Conservation (phyloP, 768 basidiomycete species). For the Phaffia tasmanica region DNA sequence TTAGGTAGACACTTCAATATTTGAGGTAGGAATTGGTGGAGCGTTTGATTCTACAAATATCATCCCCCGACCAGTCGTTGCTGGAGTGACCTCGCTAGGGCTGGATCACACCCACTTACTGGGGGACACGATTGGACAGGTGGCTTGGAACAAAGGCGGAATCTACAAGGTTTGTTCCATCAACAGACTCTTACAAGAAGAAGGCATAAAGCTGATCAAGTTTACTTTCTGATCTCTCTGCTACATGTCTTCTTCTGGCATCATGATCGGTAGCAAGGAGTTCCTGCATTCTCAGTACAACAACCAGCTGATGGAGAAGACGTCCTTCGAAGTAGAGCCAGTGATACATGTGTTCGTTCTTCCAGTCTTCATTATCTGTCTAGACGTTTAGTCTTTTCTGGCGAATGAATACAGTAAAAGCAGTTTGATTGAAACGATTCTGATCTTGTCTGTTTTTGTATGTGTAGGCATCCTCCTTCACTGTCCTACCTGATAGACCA, state of each 20-base stretch:
- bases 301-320: constrained; percentile 61
- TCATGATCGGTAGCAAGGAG: constrained; percentile 48
- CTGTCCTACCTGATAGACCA: constrained; percentile 48
- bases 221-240: neutral
- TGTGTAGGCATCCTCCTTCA: constrained; percentile 56
- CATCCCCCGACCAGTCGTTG: constrained; percentile 77
- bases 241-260: neutral
- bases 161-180: constrained; percentile 59
- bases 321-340: constrained; percentile 57
- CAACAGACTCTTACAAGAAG: too few relatives aligned
- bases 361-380: neutral
- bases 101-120: constrained; percentile 81
- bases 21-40: constrained; percentile 96
- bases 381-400: neutral
- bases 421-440: neutral
- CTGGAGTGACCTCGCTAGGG: constrained; percentile 80
- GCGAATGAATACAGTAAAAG: neutral
- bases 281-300: constrained; percentile 71
- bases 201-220: neutral
- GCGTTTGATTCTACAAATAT: constrained; percentile 90
- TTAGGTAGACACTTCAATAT: constrained; percentile 71
- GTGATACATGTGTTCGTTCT: constrained; percentile 51
- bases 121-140: constrained; percentile 76
- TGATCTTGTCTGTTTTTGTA: neutral
- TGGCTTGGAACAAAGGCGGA: constrained; percentile 90